These are phyloP conservation scores for Ustilaginoidea virens DNA, from an alignment of 2,329 filamentous ascomycete species.

Conservation along the genomic window DNA sequence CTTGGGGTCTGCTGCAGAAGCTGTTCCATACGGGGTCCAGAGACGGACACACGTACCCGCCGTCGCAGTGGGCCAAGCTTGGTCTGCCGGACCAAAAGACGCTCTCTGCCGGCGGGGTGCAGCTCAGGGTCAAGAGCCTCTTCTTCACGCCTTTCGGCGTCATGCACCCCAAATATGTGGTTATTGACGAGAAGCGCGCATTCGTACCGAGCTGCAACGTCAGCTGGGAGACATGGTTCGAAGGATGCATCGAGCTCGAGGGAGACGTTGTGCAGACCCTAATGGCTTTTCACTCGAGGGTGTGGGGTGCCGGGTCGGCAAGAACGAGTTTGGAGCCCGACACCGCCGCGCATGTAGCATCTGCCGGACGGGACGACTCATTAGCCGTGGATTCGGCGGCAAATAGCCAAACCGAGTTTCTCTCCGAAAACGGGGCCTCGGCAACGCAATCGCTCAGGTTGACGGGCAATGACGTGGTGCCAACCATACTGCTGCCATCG, in stretches of 20 bases:
- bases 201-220: conserved; percentile 72
- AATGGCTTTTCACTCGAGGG: conserved; percentile 46
- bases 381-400: conserved; percentile 1
- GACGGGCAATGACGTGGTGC: conserved; percentile 14
- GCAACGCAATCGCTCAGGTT: conserved; percentile 16
- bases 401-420: conserved; percentile 5
- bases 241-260: conserved; percentile 54
- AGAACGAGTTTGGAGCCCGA: too few species aligned
- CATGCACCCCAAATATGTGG: conserved; percentile 76
- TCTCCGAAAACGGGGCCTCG: conserved; percentile 8
- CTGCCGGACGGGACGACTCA: background rate
- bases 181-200: conserved; percentile 51
- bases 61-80: conserved; percentile 44
- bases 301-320: conserved; percentile 50
- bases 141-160: conserved; percentile 71
- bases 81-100: conserved; percentile 43
- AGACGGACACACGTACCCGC: conserved; percentile 45
- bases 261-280: conserved; percentile 48
- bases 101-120: conserved; percentile 41
- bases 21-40: conserved; percentile 53
- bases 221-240: conserved; percentile 79
- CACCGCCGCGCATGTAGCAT: too few species aligned
- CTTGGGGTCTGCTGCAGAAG: conserved; percentile 56
- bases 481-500: conserved; percentile 56
- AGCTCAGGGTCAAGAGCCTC: conserved; percentile 58